Base-by-base conservation (phyloP, 164 flowering plant genomes). In the Vitis rotundifolia region DNA sequence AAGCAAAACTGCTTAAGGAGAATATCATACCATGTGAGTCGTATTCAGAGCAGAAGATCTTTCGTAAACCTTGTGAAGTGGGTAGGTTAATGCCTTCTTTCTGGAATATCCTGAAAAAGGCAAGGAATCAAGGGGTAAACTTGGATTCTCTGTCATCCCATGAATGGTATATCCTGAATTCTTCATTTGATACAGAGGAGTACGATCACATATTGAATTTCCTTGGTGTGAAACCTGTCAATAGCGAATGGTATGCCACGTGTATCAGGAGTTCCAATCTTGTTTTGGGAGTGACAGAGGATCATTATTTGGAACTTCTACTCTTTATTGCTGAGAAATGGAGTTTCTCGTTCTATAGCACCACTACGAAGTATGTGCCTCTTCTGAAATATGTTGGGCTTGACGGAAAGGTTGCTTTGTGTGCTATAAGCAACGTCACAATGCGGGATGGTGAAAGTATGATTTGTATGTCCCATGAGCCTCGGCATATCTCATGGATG, bases 261-360 rank as follows among this genome's bases (percentile, higher is more conserved):
- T 88, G 92, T 76, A 80, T 86, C 52, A 75, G 63, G 69, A 66
- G 87, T 70, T 79, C 85, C 11, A 77, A 83, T 71, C 76, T 86
- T 10, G 84, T 86, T 3, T 11, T 61, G 64, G 79, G 85, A 16
- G 81, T 74, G 11, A 68, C 79, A 0, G 86, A 82, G 2, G 77
- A 70, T 8, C 59, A 73, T 37, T 82, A 82, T 63, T 12, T 79
- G 66, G 75, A 77, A 62, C 78, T 84, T 64, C 79, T 86, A 0
- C 14, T 59, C 0, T 84, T 80, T 53, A 1, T 80, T 18, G 75
- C 86, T 37, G 71, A 61, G 11, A 72, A 73, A 29, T 84, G 89
- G 89, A 6, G 13, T 1, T 66, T 78, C 14, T 59, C n/a, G 10
- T 81, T 83, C 67, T 9, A 37, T 0, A 26, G 16, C 11, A 68